Percentiles rank a stretch among this genome's conserved stretches.
Conservation (phyloP, 306 rosid species). For the Erythrophleum fordii region DNA sequence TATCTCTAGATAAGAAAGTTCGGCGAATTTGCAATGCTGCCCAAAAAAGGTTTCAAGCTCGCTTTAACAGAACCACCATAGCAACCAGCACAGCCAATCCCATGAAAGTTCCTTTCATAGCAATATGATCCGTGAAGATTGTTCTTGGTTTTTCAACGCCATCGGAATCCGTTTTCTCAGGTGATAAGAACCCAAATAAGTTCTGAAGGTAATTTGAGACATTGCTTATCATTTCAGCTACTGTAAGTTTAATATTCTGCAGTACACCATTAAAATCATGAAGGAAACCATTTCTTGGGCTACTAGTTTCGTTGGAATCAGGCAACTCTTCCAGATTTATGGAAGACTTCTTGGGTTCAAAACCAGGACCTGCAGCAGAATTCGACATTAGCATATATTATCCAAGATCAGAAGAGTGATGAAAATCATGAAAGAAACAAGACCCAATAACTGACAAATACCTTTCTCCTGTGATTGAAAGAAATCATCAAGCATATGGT, state of each 20-base stretch:
- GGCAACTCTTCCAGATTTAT: constrained; percentile 37
- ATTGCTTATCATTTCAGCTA: constrained; percentile 49
- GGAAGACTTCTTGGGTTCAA: constrained; percentile 4
- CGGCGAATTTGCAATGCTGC: constrained; percentile 40
- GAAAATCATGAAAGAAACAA: background rate
- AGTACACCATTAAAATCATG: constrained; percentile 30
- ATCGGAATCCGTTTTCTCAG: constrained; percentile 40
- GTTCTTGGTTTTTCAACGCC: constrained; percentile 40
- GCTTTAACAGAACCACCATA: constrained; percentile 70
- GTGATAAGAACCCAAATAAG: constrained; percentile 54
- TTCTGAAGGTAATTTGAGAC: constrained; percentile 52
- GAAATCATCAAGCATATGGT: constrained; percentile 58
- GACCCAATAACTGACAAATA: constrained; percentile 12
- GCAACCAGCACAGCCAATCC: constrained; percentile 70
- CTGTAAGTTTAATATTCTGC: constrained; percentile 49
- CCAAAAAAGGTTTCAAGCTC: constrained; percentile 45
- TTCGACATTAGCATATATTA: constrained; percentile 5
- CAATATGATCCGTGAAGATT: constrained; percentile 26
- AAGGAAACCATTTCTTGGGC: background rate
- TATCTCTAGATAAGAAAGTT: constrained; percentile 25
- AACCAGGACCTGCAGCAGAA: constrained; percentile 41
- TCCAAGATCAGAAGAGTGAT: background rate
- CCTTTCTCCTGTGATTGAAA: constrained; percentile 52
- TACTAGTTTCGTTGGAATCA: background rate
- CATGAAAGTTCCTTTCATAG: constrained; percentile 57